phyloP scores from a whole-genome alignment of 2,329 filamentous ascomycete species.

The Anisogramma anomala region DNA sequence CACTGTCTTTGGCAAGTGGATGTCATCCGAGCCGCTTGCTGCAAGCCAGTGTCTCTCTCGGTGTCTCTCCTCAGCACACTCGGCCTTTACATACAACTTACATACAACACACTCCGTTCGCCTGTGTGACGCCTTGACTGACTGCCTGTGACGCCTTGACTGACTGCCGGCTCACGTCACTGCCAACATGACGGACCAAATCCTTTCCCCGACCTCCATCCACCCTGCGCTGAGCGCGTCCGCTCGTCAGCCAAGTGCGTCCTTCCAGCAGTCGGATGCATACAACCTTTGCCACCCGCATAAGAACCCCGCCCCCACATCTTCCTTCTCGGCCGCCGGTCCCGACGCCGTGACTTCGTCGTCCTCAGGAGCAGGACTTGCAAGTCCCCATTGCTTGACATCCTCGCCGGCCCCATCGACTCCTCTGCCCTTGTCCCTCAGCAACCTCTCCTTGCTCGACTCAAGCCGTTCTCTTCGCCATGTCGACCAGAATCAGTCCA shows the following conservation, averaged over 20 bases:
- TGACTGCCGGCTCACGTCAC: conserved; percentile 9
- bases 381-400: background rate
- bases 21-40: too few relatives aligned
- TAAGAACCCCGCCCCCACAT: too few relatives aligned
- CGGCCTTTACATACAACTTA: too few relatives aligned
- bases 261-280: too few relatives aligned
- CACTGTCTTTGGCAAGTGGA: too few relatives aligned
- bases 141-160: too few relatives aligned
- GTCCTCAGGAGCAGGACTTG: conserved; percentile 9
- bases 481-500: conserved; percentile 12
- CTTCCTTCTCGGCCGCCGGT: conserved; percentile 14
- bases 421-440: conserved; percentile 6
- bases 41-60: background rate
- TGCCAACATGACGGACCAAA: conserved; percentile 26
- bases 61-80: too few relatives aligned
- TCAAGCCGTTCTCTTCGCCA: conserved; percentile 12
- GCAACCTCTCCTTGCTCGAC: conserved; percentile 9
- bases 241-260: conserved; percentile 17
- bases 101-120: background rate
- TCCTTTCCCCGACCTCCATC: conserved; percentile 35
- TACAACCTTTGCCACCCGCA: too few relatives aligned
- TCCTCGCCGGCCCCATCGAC: conserved; percentile 12
- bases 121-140: background rate
- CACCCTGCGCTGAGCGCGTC: conserved; percentile 35
- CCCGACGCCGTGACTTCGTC: conserved; percentile 16